Evolutionary conservation across 139 green algal genomes (phyloP).

Genomic region (Bryopsis sp.): DNA sequence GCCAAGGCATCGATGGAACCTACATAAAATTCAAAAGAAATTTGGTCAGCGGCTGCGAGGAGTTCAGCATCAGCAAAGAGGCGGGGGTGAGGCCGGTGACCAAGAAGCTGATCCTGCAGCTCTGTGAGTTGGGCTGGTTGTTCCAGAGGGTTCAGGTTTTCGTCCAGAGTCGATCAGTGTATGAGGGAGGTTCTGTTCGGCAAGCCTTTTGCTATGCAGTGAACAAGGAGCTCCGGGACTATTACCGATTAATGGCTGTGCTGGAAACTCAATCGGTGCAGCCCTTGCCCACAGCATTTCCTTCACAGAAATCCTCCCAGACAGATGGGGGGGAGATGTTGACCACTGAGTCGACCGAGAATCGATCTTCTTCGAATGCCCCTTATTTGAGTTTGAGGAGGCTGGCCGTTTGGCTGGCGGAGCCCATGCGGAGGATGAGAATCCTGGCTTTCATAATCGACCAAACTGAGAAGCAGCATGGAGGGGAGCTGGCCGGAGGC

Average conservation of each 20-base stretch:
- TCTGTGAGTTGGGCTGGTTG: slow-evolving; percentile 66
- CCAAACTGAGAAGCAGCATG: slow-evolving; percentile 27
- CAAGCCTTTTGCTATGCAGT: slow-evolving; percentile 58
- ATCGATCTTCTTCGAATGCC: slow-evolving; percentile 3
- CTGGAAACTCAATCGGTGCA: slow-evolving; percentile 45
- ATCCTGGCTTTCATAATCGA: slow-evolving; percentile 69
- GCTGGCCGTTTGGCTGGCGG: slow-evolving; percentile 72
- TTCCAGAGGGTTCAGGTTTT: slow-evolving; percentile 36
- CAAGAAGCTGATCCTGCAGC: slow-evolving; percentile 27
- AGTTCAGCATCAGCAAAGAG: slow-evolving; percentile 17
- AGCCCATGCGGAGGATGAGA: slow-evolving; percentile 67
- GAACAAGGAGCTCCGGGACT: slow-evolving; percentile 57
- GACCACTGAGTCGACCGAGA: not conserved
- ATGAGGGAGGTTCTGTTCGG: slow-evolving; percentile 35
- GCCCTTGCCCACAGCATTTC: not conserved
- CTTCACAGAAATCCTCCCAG: not conserved
- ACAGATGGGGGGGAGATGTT: not conserved
- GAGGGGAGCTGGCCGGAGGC: slow-evolving; percentile 52
- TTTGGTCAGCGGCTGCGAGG: too few relatives aligned
- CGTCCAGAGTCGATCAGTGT: not conserved
- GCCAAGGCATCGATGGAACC: slow-evolving; percentile 62
- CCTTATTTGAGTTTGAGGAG: slow-evolving; percentile 70
- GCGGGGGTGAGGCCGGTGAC: slow-evolving; percentile 20
- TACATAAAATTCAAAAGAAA: slow-evolving; percentile 41
- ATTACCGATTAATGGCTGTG: slow-evolving; percentile 79